Evolutionary conservation across 106 monocot genomes (phyloP).

Genomic region (Triglochin maritima): DNA sequence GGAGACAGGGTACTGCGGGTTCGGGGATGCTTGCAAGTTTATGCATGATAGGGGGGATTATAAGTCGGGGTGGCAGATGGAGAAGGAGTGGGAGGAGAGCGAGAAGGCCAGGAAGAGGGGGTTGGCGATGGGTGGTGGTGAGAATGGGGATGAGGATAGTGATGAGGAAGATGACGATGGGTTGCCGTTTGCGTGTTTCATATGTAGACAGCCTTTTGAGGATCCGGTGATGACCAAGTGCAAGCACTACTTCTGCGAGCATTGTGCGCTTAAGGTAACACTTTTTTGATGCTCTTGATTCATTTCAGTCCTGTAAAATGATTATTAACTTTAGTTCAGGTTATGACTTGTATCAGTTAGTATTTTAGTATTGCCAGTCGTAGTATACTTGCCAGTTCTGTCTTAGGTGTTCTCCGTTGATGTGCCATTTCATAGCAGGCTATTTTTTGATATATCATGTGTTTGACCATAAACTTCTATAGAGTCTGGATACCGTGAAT

Average conservation of each 20-base stretch:
- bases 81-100: conserved; percentile 77
- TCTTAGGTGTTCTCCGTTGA: no score
- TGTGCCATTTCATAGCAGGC: no score
- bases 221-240: conserved; percentile 92
- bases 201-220: conserved; percentile 60
- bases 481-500: no score
- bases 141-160: conserved; percentile 21
- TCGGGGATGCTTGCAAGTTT: conserved; percentile 94
- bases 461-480: no score
- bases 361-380: no score
- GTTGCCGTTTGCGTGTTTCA: conserved; percentile 89
- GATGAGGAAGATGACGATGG: conserved; percentile 43
- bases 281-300: not conserved
- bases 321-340: no score
- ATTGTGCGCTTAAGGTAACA: conserved; percentile 86
- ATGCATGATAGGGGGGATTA: conserved; percentile 99
- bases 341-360: no score
- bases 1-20: conserved; percentile 97
- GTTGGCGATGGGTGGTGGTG: conserved; percentile 45
- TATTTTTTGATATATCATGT: no score
- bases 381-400: no score
- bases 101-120: conserved; percentile 67
- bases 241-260: conserved; percentile 98
- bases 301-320: no score
- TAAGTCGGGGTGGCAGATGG: conserved; percentile 95